Conservation (phyloP, 768 basidiomycete genomes). For the Collybiopsis luxurians region DNA sequence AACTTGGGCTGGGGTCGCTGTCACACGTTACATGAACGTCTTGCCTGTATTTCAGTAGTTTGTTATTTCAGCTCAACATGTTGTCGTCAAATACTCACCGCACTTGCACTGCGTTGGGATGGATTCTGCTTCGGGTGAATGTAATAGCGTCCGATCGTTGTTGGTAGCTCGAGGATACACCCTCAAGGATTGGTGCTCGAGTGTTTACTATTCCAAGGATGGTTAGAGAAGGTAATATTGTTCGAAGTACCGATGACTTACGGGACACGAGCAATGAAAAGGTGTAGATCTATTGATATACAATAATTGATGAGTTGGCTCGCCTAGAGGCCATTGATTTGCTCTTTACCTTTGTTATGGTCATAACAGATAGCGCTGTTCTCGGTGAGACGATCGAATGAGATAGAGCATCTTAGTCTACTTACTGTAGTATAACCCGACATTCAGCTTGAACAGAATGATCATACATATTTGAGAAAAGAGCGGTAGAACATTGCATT, state of each 20-base stretch:
- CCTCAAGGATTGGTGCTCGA: neutral
- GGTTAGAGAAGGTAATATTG: neutral
- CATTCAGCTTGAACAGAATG: neutral
- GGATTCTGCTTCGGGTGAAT: neutral
- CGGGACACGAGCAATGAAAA: neutral
- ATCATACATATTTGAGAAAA: neutral
- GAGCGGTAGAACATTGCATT: slow-evolving; percentile 6
- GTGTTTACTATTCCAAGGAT: neutral
- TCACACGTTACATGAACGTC: neutral
- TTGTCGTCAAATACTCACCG: neutral
- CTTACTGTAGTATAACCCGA: neutral
- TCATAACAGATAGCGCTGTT: slow-evolving; percentile 2
- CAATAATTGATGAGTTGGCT: neutral
- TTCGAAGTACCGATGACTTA: neutral
- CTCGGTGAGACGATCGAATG: neutral
- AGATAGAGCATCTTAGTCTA: neutral
- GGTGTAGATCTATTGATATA: neutral
- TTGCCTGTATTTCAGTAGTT: neutral
- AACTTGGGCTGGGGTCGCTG: neutral
- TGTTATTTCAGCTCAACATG: neutral
- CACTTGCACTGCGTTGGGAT: neutral
- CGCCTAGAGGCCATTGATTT: neutral
- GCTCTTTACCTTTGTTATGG: neutral
- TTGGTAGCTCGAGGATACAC: neutral
- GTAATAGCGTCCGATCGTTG: neutral